These are phyloP conservation scores for Sergeia podlipaevii DNA, from an alignment of 208 protist species.

Conservation along the genomic window DNA sequence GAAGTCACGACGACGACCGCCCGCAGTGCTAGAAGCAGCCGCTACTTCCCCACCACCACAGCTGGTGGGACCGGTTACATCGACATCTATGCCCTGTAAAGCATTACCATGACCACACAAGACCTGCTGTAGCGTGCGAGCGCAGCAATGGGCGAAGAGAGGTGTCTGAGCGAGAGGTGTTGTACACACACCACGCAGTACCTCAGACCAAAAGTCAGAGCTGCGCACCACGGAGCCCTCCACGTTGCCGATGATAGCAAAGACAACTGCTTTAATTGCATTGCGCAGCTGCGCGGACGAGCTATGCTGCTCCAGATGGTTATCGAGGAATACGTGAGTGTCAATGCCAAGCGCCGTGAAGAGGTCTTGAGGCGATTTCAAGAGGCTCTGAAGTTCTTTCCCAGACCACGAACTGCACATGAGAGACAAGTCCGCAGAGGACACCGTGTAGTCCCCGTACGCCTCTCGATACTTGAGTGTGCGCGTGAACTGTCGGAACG, in stretches of 20 bases:
- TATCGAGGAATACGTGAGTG: background rate
- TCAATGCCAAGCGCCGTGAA: background rate
- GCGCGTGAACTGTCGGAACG: constrained; percentile 36
- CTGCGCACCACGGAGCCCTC: constrained; percentile 6
- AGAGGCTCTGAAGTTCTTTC: background rate
- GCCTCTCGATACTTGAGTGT: constrained; percentile 21
- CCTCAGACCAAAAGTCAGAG: constrained; percentile 24
- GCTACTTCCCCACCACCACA: too few relatives aligned
- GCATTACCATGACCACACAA: constrained; percentile 15
- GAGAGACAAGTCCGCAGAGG: background rate
- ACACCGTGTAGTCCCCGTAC: background rate
- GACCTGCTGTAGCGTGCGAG: constrained; percentile 19
- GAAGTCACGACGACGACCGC: constrained; percentile 14
- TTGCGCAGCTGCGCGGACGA: background rate
- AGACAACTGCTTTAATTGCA: constrained; percentile 3
- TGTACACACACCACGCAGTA: constrained; percentile 17
- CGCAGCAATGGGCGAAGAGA: constrained; percentile 23
- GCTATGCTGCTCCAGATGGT: background rate
- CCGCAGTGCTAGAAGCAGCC: constrained; percentile 4
- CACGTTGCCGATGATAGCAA: constrained; percentile 19
- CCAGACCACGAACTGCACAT: background rate
- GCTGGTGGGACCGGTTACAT: too few relatives aligned
- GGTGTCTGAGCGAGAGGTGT: constrained; percentile 17
- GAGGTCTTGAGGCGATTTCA: background rate
- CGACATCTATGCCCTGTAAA: constrained; percentile 5